phyloP scores from a whole-genome alignment of 345 rosid genomes.

The Salix caprea region DNA sequence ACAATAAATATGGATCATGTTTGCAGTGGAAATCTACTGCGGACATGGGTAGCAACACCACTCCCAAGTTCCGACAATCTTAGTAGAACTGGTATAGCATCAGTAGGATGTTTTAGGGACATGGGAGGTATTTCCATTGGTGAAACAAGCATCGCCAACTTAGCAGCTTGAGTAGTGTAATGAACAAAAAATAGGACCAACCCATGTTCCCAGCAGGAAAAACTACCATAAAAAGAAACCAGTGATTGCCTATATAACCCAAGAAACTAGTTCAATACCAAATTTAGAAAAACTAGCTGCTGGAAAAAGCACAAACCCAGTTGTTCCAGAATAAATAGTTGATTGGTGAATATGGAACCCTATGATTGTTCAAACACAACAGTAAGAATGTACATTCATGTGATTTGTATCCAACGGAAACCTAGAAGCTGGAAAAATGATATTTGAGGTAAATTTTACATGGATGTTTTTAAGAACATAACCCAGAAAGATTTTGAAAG shows the following conservation, averaged over 20 bases:
- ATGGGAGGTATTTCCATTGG: neutral
- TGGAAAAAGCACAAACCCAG: neutral
- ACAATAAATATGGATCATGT: neutral
- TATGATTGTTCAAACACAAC: neutral
- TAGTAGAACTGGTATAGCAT: neutral
- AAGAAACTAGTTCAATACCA: neutral
- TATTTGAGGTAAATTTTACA: neutral
- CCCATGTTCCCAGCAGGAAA: neutral
- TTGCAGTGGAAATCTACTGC: neutral
- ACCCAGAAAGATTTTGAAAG: neutral
- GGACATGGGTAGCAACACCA: neutral
- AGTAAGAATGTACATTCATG: neutral
- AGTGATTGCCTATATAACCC: neutral
- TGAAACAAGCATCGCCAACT: neutral
- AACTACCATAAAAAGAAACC: neutral
- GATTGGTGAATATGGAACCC: neutral
- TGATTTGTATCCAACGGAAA: neutral
- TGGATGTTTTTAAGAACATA: neutral
- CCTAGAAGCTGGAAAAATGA: neutral
- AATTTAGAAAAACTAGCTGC: neutral
- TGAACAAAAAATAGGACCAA: neutral
- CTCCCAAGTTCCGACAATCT: neutral
- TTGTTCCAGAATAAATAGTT: neutral
- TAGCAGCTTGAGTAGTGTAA: neutral
- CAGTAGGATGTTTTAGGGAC: neutral